Base-by-base conservation (phyloP, 768 basidiomycete genomes). In the Termitomyces sp. region DNA sequence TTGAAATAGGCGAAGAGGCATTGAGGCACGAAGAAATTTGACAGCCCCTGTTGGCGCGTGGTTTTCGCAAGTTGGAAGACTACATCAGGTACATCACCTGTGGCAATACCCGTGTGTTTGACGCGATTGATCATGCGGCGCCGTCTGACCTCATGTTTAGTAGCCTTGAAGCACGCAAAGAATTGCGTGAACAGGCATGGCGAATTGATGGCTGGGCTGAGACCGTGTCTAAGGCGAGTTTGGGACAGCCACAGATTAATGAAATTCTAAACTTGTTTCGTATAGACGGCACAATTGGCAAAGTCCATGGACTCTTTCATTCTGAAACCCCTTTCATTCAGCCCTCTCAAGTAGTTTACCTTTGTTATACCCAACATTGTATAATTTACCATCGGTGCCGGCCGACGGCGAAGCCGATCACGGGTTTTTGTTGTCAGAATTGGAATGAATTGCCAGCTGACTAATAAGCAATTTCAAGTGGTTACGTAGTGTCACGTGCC, bases 121-220 rank as follows among this genome's bases (percentile, higher is more conserved):
- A 37, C 59, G 22, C 56, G 16, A 53, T 20, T 18, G 47, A 61
- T 58, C 54, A 49, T 54, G 57, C 61, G 54, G 52, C 58, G 51
- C 20, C 47, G 57, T 57, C 59, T 62, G 57, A 57, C 34, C 52
- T 49, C 51, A 7, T 54, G 48, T 52, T 53, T 61, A 91, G 90
- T 57, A 83, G 84, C 66, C 78, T 97, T 57, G 86, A 93, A 61
- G 81, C 81, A 8, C 81, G 96, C 60, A 96, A 94, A 73, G 86
- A 90, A 63, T 85, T 79, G 45, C 82, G 96, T 44, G 91, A 96
- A 72, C 84, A 87, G 70, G 94, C 95, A 24, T 99, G 96, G 96
- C 83, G 91, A 67, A 80, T 93, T 64, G 93, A 95, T 61, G 94
- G 93, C 5, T 99, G 96, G 96, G 89, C 91, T 46, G 91, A 92